Evolutionary conservation across 2,329 filamentous ascomycete species (phyloP), one percentile per base, ranked within the genome.

Genomic region (Daldinia sp.): DNA sequence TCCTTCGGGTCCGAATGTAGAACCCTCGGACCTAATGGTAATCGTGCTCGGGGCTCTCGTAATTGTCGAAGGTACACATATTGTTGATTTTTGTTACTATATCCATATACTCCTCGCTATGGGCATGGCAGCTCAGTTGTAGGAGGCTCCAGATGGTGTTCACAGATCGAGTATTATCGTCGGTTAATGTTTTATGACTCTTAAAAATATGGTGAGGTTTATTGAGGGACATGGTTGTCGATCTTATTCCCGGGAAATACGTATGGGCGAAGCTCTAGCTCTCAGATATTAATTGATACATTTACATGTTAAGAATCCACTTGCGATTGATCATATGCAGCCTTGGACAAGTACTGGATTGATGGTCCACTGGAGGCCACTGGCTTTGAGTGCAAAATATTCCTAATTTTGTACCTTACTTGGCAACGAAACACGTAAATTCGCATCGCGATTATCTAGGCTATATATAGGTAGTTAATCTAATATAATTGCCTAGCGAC

Each of bases 1-100:
- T 93, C 3, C 86, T 93, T 75, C 85, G 88, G 5, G 87, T 92
- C 54, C 85, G 84, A 75, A 85, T 88, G 81, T 82, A 78, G 75
- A 71, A 70, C 55, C 35, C 69, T 63, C 63, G 23, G 33, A 7
- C 15, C 54, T 35, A 15, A 9, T 67, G 48, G 54, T 42, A 33
- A 33, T 10, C 4, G 13, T 33, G 15, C 15, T 30, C 46, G 15
- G 28, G 26, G n/a, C 15, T n/a, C 9, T 33, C 26, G 6, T 33
- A 51, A n/a, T 2, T n/a, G 4, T 9, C 28, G 2, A 33, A 30
- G 26, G 26, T 33, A 51, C 33, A 7, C 18, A 5, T 18, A 18
- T 33, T 13, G 26, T 6, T 18, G 13, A 33, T 33, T 51, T 30
- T 50, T 30, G 26, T 13, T 30, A 18, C 15, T 50, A 15, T 33